Evolutionary conservation across 2,329 filamentous ascomycete genomes (phyloP).

Genomic region (Ustulina deusta): DNA sequence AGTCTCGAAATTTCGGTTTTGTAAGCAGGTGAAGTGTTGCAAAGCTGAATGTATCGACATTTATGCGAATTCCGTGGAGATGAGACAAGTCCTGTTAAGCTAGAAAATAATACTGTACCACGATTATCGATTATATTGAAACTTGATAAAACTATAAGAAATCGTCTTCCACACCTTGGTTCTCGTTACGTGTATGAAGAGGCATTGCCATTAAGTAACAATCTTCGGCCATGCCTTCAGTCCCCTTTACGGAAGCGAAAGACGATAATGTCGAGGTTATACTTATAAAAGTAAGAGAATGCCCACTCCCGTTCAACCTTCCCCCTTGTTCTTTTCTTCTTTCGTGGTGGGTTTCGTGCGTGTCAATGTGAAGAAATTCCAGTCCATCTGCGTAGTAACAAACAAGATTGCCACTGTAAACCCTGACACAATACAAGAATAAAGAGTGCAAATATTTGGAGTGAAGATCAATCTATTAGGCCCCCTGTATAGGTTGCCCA

Average conservation of each 20-base stretch:
- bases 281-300: no score
- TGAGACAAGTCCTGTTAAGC: neutral
- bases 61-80: conserved; percentile 8
- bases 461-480: conserved; percentile 22
- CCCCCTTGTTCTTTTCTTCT: no score
- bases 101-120: conserved; percentile 6
- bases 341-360: no score
- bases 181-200: neutral
- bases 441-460: conserved; percentile 5
- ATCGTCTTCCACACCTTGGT: neutral
- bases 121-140: conserved; percentile 20
- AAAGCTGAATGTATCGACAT: conserved; percentile 21
- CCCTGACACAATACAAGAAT: neutral
- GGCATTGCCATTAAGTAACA: no score
- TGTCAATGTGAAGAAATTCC: neutral
- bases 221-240: no score
- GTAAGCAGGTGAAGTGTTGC: conserved; percentile 6
- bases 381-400: no score
- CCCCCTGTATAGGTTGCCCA: neutral
- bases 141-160: conserved; percentile 14
- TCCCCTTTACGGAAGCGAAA: no score
- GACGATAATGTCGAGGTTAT: no score
- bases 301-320: no score
- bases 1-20: conserved; percentile 4
- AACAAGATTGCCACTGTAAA: neutral